phyloP scores from a whole-genome alignment of 2,329 filamentous ascomycete genomes.

The Colletotrichum sp. region DNA sequence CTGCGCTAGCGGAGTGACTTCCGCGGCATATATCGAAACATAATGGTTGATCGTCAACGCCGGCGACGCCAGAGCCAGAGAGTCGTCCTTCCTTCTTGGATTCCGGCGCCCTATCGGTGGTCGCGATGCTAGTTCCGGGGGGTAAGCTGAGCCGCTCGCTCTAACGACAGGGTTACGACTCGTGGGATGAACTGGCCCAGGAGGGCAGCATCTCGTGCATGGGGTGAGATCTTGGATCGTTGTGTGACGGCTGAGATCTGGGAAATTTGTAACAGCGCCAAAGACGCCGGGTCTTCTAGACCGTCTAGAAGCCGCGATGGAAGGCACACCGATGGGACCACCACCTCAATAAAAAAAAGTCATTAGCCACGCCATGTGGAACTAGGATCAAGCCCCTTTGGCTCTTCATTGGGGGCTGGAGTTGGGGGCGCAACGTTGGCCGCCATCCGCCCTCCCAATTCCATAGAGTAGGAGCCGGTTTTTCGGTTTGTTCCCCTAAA shows the following conservation, averaged over 20 bases:
- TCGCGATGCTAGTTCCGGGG: neutral
- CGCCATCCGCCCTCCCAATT: neutral
- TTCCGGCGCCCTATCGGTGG: neutral
- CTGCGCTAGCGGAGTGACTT: neutral
- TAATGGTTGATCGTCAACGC: neutral
- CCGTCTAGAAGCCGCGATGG: neutral
- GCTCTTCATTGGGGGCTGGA: neutral
- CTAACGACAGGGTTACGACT: constrained; percentile 12
- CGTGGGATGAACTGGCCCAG: neutral
- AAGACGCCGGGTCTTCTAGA: neutral
- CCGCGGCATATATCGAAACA: neutral
- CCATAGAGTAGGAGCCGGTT: neutral
- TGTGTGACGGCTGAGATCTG: neutral
- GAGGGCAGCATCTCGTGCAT: neutral
- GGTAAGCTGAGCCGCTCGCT: neutral
- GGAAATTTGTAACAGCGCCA: neutral
- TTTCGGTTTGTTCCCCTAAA: neutral
- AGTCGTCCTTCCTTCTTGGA: neutral
- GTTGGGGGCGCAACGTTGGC: neutral
- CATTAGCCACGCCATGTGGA: neutral
- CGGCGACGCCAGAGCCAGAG: neutral
- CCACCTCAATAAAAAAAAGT: neutral
- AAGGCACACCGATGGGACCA: neutral
- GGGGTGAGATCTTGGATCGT: constrained; percentile 1
- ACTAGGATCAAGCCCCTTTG: neutral